A percentile compares a stretch with the other conserved stretches of the same genome.
Conservation (phyloP, 2,329 filamentous ascomycete species). For the Neonectria neomacrospora region DNA sequence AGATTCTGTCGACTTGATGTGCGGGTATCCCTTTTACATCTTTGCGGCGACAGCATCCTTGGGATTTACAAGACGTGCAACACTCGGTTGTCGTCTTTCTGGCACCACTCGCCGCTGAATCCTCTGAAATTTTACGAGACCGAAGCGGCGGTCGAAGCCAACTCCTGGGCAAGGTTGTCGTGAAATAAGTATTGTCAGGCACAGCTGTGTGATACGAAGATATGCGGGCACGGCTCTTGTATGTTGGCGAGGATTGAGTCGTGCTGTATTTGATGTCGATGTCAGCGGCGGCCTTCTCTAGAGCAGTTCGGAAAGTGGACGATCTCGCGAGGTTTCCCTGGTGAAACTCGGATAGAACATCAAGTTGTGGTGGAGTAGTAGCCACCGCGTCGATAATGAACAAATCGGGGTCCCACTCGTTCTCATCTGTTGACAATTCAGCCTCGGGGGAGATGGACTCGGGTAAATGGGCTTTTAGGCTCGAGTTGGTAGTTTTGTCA, state of each 20-base stretch:
- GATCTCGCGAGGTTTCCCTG: conserved; percentile 39
- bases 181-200: conserved; percentile 1
- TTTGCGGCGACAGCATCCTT: not conserved
- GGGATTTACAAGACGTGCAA: not conserved
- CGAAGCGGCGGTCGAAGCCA: conserved; percentile 31
- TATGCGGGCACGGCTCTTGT: not conserved
- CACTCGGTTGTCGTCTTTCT: not conserved
- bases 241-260: not conserved
- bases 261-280: conserved; percentile 45
- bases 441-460: not conserved
- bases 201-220: not conserved
- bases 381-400: conserved; percentile 5
- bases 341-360: conserved; percentile 44
- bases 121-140: not conserved
- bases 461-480: not conserved
- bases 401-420: not conserved
- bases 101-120: not conserved
- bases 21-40: conserved; percentile 20
- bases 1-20: conserved; percentile 27
- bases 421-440: not conserved
- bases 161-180: conserved; percentile 19
- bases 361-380: conserved; percentile 43
- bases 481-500: conserved; percentile 27
- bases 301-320: conserved; percentile 44
- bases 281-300: conserved; percentile 47